Evolutionary conservation across 2,329 filamentous ascomycete genomes (phyloP).

Genomic region (Spiromastix sp.): DNA sequence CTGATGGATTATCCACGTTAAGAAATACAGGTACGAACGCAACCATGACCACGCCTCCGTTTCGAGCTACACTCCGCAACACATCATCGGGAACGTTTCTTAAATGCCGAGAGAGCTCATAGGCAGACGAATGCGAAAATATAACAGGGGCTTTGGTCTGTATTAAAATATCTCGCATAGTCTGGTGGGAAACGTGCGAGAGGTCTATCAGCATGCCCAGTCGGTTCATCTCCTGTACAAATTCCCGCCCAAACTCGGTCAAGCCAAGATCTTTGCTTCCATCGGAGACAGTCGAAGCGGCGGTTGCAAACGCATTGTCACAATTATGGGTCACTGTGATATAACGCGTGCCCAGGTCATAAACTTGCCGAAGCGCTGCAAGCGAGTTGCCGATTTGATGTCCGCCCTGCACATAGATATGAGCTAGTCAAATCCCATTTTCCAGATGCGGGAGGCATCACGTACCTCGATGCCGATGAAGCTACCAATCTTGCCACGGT

Average conservation of each 20-base stretch:
- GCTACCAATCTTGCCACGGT: conserved; percentile 14
- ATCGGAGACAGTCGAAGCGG: conserved; percentile 14
- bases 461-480: conserved; percentile 17
- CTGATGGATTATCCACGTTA: conserved; percentile 18
- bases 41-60: conserved; percentile 33
- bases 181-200: conserved; percentile 17
- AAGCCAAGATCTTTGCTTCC: conserved; percentile 14
- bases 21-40: conserved; percentile 27
- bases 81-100: conserved; percentile 36
- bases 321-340: conserved; percentile 21
- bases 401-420: conserved; percentile 11
- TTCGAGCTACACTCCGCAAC: conserved; percentile 23
- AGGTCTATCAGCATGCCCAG: conserved; percentile 21
- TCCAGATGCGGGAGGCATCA: neutral
- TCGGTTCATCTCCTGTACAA: conserved; percentile 19
- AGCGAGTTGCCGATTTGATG: conserved; percentile 19
- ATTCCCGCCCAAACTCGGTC: conserved; percentile 14
- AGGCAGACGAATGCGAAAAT: conserved; percentile 15
- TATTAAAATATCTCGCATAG: conserved; percentile 15
- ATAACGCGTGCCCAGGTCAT: conserved; percentile 15
- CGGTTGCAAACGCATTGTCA: conserved; percentile 19
- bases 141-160: conserved; percentile 17
- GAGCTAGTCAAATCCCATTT: neutral
- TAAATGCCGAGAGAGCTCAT: conserved; percentile 19
- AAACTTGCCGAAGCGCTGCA: conserved; percentile 9